Evolutionary conservation across 441 rosid species (phyloP).

Genomic region (Rhodomyrtus psidioides): DNA sequence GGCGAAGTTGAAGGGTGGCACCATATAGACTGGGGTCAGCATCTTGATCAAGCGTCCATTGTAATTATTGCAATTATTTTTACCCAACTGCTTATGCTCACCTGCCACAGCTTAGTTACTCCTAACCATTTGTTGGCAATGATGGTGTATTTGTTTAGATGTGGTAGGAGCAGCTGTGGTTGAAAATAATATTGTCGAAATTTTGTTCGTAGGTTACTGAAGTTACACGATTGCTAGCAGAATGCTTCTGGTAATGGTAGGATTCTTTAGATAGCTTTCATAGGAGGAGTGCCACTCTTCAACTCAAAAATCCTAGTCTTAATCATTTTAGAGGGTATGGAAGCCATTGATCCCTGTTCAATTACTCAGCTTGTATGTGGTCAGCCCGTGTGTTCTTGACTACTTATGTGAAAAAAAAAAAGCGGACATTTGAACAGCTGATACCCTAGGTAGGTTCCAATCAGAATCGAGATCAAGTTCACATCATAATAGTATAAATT

Average conservation of each 20-base stretch:
- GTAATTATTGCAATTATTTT: background rate
- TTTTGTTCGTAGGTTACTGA: background rate
- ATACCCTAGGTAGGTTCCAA: no score
- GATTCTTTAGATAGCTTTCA: background rate
- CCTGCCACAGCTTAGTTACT: background rate
- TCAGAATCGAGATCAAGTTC: no score
- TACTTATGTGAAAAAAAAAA: background rate
- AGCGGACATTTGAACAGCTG: no score
- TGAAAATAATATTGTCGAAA: background rate
- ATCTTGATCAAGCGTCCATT: background rate
- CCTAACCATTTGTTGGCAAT: background rate
- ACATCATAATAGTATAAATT: no score
- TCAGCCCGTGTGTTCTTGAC: background rate
- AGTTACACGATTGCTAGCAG: background rate
- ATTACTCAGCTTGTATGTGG: background rate
- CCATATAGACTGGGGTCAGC: background rate
- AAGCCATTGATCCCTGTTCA: background rate
- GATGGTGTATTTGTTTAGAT: background rate
- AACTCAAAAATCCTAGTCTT: background rate
- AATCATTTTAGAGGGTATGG: background rate
- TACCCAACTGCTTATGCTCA: background rate
- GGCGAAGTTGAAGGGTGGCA: background rate
- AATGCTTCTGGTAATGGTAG: background rate
- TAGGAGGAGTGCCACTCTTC: background rate
- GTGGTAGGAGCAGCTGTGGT: background rate